These are phyloP conservation scores for Gastrolobium bilobum DNA, from an alignment of 306 rosid genomes.

Conservation along the genomic window DNA sequence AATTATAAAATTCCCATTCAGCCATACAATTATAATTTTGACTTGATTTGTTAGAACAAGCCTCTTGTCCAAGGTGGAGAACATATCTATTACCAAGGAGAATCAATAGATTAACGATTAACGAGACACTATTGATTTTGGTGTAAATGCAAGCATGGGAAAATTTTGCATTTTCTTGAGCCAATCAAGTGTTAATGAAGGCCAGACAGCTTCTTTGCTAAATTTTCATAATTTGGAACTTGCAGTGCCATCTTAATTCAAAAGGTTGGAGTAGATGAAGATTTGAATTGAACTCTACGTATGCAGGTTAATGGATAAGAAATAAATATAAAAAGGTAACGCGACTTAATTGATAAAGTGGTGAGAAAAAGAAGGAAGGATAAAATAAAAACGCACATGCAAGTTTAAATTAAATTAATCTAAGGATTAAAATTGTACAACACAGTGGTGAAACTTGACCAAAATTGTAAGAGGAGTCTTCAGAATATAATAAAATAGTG, in stretches of 20 bases:
- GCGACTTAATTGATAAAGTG: background rate
- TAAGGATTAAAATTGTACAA: background rate
- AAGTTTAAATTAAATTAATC: background rate
- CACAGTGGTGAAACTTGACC: too few relatives aligned
- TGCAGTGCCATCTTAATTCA: constrained; percentile 2
- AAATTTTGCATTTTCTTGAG: background rate
- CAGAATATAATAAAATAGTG: too few relatives aligned
- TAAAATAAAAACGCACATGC: background rate
- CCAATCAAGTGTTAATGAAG: too few relatives aligned
- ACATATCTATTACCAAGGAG: background rate
- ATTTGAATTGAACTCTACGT: background rate
- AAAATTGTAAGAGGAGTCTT: too few relatives aligned
- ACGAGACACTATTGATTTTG: background rate
- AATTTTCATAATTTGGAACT: background rate
- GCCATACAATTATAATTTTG: background rate
- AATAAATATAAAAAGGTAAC: background rate
- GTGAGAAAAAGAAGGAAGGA: background rate
- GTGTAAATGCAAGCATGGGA: background rate
- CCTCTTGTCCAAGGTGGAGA: background rate
- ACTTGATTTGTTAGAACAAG: background rate
- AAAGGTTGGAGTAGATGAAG: background rate
- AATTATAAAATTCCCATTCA: background rate
- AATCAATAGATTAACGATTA: background rate
- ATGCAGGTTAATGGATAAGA: background rate
- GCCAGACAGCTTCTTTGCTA: too few relatives aligned